Percentiles rank a stretch among this genome's conserved stretches.
Conservation (phyloP, 2,329 filamentous ascomycete genomes). For the Didymella sp. region DNA sequence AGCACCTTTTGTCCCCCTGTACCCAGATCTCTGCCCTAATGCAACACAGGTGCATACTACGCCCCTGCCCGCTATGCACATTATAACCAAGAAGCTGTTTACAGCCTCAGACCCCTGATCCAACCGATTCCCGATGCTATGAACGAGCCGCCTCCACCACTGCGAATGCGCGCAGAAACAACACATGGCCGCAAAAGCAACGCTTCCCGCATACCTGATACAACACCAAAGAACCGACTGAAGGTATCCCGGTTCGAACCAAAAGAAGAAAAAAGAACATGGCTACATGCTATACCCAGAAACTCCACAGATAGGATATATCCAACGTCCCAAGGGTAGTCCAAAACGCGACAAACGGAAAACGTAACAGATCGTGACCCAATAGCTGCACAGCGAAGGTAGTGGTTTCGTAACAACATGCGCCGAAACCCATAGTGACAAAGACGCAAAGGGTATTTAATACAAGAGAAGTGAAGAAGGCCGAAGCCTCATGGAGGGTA, state of each 20-base stretch:
- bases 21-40: slow-evolving; percentile 17
- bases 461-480: slow-evolving; percentile 44
- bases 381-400: slow-evolving; percentile 38
- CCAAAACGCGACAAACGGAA: slow-evolving; percentile 30
- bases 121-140: slow-evolving; percentile 4
- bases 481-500: slow-evolving; percentile 13
- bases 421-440: slow-evolving; percentile 20
- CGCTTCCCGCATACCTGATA: slow-evolving; percentile 30
- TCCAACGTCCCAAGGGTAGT: slow-evolving; percentile 27
- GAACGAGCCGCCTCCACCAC: slow-evolving; percentile 4
- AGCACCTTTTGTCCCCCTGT: slow-evolving; percentile 20
- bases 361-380: slow-evolving; percentile 38
- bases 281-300: slow-evolving; percentile 15
- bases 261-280: slow-evolving; percentile 19
- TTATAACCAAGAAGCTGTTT: slow-evolving; percentile 22
- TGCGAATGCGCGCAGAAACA: slow-evolving; percentile 18
- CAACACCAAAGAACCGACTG: slow-evolving; percentile 31
- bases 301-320: slow-evolving; percentile 33
- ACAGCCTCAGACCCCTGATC: background rate
- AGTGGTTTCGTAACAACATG: slow-evolving; percentile 27
- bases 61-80: slow-evolving; percentile 14
- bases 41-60: slow-evolving; percentile 13
- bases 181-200: slow-evolving; percentile 18
- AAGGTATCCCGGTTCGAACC: slow-evolving; percentile 43
- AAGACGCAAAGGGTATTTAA: slow-evolving; percentile 38